These are phyloP conservation scores for Solanum hybrid DNA, from an alignment of 305 asterid species.

Conservation along the genomic window DNA sequence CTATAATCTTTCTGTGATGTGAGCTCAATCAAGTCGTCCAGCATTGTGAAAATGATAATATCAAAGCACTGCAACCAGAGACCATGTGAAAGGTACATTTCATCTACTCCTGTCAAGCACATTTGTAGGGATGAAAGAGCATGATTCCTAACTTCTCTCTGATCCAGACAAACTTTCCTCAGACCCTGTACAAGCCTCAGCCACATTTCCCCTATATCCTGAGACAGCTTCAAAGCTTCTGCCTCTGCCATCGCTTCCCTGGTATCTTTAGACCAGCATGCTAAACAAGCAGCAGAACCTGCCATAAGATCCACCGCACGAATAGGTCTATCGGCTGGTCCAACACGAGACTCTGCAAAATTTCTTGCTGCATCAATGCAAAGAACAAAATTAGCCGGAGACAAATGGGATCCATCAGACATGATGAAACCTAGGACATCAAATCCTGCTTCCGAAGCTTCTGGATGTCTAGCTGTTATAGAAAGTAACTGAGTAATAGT, in stretches of 20 bases:
- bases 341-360: constrained; percentile 93
- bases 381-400: constrained; percentile 66
- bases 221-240: constrained; percentile 56
- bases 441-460: constrained; percentile 95
- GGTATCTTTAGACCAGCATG: constrained; percentile 70
- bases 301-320: constrained; percentile 86
- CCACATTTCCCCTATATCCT: constrained; percentile 97
- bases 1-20: constrained; percentile 81
- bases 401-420: constrained; percentile 83
- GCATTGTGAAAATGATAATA: constrained; percentile 77
- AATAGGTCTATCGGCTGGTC: constrained; percentile 74
- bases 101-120: constrained; percentile 75
- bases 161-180: constrained; percentile 87
- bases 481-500: constrained; percentile 74
- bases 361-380: constrained; percentile 86
- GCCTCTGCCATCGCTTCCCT: constrained; percentile 55
- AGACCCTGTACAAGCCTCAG: constrained; percentile 83
- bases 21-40: constrained; percentile 84
- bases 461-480: constrained; percentile 79
- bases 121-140: constrained; percentile 65
- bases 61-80: constrained; percentile 85
- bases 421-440: constrained; percentile 73
- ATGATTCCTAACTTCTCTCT: constrained; percentile 91
- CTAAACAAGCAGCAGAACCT: constrained; percentile 57
- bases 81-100: constrained; percentile 42